These are phyloP conservation scores for Amylostereum chailletii DNA, from an alignment of 1,284 basidiomycete genomes.

Conservation along the genomic window DNA sequence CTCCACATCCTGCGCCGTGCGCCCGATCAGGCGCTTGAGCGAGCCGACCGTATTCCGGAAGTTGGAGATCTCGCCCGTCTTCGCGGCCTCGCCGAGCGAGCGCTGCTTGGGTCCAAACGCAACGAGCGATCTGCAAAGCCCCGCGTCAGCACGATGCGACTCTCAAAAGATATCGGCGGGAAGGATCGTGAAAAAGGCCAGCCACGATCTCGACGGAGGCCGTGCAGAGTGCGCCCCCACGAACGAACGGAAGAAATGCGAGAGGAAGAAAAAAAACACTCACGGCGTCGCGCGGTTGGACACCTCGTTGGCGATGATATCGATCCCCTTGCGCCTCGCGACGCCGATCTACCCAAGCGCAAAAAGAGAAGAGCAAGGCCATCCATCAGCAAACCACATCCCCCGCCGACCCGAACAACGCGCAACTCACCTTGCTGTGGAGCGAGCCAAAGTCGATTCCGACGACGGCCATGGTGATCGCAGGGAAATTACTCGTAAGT, in stretches of 20 bases:
- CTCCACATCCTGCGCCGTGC: slow-evolving; percentile 70
- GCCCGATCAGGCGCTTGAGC: slow-evolving; percentile 82
- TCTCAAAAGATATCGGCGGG: no score
- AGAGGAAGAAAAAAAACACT: slow-evolving; percentile 21
- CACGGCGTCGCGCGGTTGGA: slow-evolving; percentile 92
- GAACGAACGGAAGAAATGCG: not conserved
- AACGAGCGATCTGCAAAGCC: slow-evolving; percentile 66
- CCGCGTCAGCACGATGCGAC: no score
- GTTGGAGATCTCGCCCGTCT: slow-evolving; percentile 96
- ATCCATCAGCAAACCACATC: slow-evolving; percentile 10
- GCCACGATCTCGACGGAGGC: not conserved
- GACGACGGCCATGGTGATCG: slow-evolving; percentile 68
- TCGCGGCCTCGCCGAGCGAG: slow-evolving; percentile 85
- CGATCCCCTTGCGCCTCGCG: slow-evolving; percentile 86
- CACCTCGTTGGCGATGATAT: slow-evolving; percentile 93
- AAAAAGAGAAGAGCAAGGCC: slow-evolving; percentile 8
- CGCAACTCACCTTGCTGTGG: slow-evolving; percentile 63
- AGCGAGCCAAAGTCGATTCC: slow-evolving; percentile 89
- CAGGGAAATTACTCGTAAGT: slow-evolving; percentile 6
- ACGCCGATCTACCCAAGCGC: slow-evolving; percentile 67
- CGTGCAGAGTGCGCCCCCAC: not conserved
- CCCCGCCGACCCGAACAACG: not conserved
- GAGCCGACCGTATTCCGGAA: slow-evolving; percentile 93
- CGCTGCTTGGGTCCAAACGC: slow-evolving; percentile 88
- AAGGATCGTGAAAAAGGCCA: no score